These are phyloP conservation scores for Apiospora aurea DNA, from an alignment of 2,329 filamentous ascomycete species.

Conservation along the genomic window DNA sequence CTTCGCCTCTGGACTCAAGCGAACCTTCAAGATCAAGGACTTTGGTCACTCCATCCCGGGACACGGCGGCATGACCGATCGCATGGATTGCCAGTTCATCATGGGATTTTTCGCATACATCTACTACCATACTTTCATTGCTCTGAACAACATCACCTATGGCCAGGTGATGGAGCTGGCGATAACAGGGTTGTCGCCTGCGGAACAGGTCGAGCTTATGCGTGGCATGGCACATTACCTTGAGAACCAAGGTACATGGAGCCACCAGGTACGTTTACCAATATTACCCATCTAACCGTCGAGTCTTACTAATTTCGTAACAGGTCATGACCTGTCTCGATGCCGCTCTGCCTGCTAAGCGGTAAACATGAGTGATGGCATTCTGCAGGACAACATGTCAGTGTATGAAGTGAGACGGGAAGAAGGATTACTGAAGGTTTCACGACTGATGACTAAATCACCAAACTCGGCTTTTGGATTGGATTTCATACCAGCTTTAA, in stretches of 20 bases:
- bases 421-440: neutral
- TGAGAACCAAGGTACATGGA: constrained; percentile 65
- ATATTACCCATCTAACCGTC: neutral
- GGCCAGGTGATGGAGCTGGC: constrained; percentile 89
- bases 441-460: constrained; percentile 21
- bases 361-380: neutral
- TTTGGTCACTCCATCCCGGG: constrained; percentile 98
- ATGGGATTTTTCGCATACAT: constrained; percentile 99
- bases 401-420: neutral
- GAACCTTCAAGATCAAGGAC: constrained; percentile 99
- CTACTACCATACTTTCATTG: constrained; percentile 98
- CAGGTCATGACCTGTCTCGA: constrained; percentile 24
- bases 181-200: constrained; percentile 84
- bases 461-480: constrained; percentile 20
- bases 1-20: constrained; percentile 96
- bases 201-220: constrained; percentile 88
- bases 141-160: constrained; percentile 82
- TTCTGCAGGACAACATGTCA: too few relatives aligned
- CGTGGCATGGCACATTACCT: constrained; percentile 69
- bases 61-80: constrained; percentile 96
- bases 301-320: neutral
- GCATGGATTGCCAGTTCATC: constrained; percentile 99
- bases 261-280: constrained; percentile 45
- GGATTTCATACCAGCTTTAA: constrained; percentile 16
- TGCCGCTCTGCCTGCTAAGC: constrained; percentile 18